A percentile compares a stretch with the other conserved stretches of the same genome.
Conservation (phyloP, 1,284 basidiomycete species). For the Pseudozyma sp. region DNA sequence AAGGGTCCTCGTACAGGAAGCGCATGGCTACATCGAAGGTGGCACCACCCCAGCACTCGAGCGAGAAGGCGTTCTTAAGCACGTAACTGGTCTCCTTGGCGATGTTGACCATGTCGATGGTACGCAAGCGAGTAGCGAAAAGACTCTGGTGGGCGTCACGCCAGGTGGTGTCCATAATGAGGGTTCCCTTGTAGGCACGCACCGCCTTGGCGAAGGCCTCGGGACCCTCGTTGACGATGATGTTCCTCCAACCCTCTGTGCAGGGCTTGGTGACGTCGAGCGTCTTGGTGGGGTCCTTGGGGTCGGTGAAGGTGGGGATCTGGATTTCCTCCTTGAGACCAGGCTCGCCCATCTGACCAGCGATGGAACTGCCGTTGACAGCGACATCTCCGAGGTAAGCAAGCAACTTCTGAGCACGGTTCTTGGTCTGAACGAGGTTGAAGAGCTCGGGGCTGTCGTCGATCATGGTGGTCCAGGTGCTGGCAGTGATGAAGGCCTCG, state of each 20-base stretch:
- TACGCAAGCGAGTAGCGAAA: constrained; percentile 94
- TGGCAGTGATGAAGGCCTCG: constrained; percentile 92
- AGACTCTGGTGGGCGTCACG: constrained; percentile 99
- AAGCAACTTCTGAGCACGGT: constrained; percentile 96
- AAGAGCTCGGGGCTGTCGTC: constrained; percentile 99
- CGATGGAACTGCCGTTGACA: constrained; percentile 98
- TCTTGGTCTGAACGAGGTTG: constrained; percentile 96
- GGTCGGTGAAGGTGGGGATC: constrained; percentile 83
- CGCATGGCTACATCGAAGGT: constrained; percentile 99
- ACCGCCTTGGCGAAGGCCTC: constrained; percentile 99
- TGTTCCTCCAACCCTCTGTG: constrained; percentile 94
- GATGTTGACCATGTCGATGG: constrained; percentile 97
- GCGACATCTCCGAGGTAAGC: constrained; percentile 97
- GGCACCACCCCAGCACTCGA: constrained; percentile 99
- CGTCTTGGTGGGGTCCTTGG: constrained; percentile 78
- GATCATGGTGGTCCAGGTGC: constrained; percentile 90
- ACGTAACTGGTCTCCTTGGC: constrained; percentile 92
- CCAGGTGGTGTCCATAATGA: constrained; percentile 85
- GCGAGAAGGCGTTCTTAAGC: constrained; percentile 91
- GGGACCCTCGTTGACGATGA: constrained; percentile 96
- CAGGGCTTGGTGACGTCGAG: constrained; percentile 87
- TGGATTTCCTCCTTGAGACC: constrained; percentile 91
- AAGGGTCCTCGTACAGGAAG: constrained; percentile 99
- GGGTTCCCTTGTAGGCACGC: constrained; percentile 90
- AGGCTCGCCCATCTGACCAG: constrained; percentile 91